phyloP scores from a whole-genome alignment of 2,329 filamentous ascomycete species.

The Zopfia rhizophila region DNA sequence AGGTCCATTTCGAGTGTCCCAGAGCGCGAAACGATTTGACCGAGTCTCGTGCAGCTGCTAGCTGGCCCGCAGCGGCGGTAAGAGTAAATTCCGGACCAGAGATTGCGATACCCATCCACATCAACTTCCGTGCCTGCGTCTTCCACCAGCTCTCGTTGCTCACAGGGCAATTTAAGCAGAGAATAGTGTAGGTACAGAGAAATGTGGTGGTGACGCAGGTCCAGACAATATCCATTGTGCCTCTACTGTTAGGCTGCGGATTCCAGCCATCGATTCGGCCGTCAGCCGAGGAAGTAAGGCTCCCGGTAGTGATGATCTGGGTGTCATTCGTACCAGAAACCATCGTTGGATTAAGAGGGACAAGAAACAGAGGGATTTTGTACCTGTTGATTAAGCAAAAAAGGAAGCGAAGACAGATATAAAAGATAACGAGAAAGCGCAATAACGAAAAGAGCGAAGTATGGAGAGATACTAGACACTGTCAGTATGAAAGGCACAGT shows the following conservation, averaged over 20 bases:
- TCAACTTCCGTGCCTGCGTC: conserved; percentile 36
- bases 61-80: conserved; percentile 48
- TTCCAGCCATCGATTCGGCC: no score
- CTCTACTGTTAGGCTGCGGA: conserved; percentile 36
- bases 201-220: conserved; percentile 46
- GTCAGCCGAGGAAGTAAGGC: no score
- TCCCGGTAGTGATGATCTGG: no score
- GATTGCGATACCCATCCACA: conserved; percentile 43
- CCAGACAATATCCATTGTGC: conserved; percentile 44
- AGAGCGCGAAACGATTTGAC: conserved; percentile 31
- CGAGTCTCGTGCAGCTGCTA: conserved; percentile 43
- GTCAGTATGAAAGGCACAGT: no score
- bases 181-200: conserved; percentile 48
- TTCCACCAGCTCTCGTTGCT: conserved; percentile 26
- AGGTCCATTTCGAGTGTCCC: conserved; percentile 25
- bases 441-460: no score
- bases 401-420: no score
- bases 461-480: no score
- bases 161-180: conserved; percentile 50
- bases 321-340: no score
- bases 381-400: no score
- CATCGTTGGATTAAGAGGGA: no score
- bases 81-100: conserved; percentile 48
- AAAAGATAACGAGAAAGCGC: no score
- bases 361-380: no score